These are phyloP conservation scores for Chaetomium strumarium DNA, from an alignment of 2,329 filamentous ascomycete genomes.

Conservation along the genomic window DNA sequence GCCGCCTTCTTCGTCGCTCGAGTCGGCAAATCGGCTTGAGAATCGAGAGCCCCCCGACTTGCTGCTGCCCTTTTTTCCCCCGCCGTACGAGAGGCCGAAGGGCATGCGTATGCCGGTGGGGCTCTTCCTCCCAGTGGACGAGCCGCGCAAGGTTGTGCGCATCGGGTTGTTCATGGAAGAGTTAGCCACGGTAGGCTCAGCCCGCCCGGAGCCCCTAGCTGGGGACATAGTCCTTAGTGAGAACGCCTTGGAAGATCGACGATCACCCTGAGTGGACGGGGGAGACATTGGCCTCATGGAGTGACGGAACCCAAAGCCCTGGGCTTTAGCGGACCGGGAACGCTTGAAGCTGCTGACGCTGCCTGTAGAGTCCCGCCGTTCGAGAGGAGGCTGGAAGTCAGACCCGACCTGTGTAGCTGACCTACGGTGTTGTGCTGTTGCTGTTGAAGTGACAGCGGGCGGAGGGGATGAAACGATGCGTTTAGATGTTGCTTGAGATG, in stretches of 20 bases:
- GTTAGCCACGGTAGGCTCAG: constrained; percentile 31
- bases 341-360: constrained; percentile 82
- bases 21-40: constrained; percentile 53
- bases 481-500: constrained; percentile 1
- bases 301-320: constrained; percentile 57
- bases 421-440: background rate
- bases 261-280: constrained; percentile 8
- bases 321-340: constrained; percentile 40
- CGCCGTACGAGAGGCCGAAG: constrained; percentile 35
- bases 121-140: constrained; percentile 26
- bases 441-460: background rate
- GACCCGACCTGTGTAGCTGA: constrained; percentile 6
- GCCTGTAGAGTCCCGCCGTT: constrained; percentile 55
- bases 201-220: constrained; percentile 45
- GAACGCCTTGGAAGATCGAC: constrained; percentile 40
- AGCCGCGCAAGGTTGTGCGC: constrained; percentile 42
- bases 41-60: constrained; percentile 35
- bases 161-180: constrained; percentile 33
- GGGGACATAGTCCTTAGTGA: constrained; percentile 68
- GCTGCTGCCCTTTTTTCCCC: constrained; percentile 28
- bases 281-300: constrained; percentile 59
- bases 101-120: constrained; percentile 35
- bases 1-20: constrained; percentile 51
- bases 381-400: constrained; percentile 33
- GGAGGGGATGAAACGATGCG: constrained; percentile 11